Percentiles rank a stretch among this genome's conserved stretches.
Evolutionary conservation across 176 grass and related monocot genomes (phyloP).

Genomic region (Miscanthus lutarioriparius): DNA sequence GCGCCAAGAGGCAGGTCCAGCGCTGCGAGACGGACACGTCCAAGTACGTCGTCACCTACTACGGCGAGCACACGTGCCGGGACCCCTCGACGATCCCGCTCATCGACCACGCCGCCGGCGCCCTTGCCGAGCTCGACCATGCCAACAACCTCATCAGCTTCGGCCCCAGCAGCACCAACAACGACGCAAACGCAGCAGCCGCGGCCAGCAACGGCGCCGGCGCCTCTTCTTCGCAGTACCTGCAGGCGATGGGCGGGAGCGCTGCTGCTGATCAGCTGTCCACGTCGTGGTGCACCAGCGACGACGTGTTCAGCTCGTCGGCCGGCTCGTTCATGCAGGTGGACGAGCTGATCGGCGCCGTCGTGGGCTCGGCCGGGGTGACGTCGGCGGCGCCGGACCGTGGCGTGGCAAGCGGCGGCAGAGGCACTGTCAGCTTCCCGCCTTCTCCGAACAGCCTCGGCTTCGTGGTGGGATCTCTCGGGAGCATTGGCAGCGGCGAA

Average conservation of each 20-base stretch:
- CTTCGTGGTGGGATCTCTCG: constrained; percentile 19
- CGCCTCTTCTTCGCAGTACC: background rate
- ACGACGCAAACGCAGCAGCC: background rate
- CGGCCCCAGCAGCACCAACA: background rate
- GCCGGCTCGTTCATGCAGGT: constrained; percentile 35
- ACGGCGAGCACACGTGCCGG: constrained; percentile 71
- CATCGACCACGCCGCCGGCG: constrained; percentile 7
- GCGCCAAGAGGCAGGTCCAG: constrained; percentile 63
- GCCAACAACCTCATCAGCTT: constrained; percentile 65
- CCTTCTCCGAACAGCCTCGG: constrained; percentile 28
- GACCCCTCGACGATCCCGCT: constrained; percentile 42
- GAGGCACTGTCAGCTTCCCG: background rate
- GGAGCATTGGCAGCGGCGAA: constrained; percentile 9
- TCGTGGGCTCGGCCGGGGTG: constrained; percentile 36
- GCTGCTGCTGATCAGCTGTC: background rate
- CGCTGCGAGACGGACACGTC: constrained; percentile 37
- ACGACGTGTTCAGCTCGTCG: constrained; percentile 59
- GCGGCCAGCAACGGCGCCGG: background rate
- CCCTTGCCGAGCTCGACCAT: background rate
- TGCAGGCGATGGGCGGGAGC: background rate
- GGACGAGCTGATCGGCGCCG: constrained; percentile 47
- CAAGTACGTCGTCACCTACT: constrained; percentile 56
- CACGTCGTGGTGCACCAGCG: constrained; percentile 42
- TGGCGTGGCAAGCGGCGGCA: background rate
- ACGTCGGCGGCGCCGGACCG: background rate